phyloP scores from a whole-genome alignment of 2,329 filamentous ascomycete genomes.

The Thermomyces lanuginosus region DNA sequence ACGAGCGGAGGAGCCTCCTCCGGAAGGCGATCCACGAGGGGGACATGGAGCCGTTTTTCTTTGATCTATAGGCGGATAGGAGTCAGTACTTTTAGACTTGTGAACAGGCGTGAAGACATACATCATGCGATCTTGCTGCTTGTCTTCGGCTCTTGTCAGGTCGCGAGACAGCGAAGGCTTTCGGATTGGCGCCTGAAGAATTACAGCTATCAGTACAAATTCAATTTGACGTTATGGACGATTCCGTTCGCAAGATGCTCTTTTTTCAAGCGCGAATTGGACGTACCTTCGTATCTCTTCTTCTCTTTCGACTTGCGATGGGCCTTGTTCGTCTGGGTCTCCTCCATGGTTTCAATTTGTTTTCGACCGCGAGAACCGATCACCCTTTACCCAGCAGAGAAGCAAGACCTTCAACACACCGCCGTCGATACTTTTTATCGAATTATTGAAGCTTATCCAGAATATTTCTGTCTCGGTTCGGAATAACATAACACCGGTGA shows the following conservation, averaged over 20 bases:
- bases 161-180: constrained; percentile 72
- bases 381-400: no score
- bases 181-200: constrained; percentile 55
- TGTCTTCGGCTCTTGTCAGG: constrained; percentile 66
- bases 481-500: no score
- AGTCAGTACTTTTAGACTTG: constrained; percentile 2
- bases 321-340: constrained; percentile 67
- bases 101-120: constrained; percentile 14
- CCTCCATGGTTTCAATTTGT: constrained; percentile 38
- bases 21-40: constrained; percentile 84
- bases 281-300: constrained; percentile 52
- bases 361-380: neutral
- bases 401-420: no score
- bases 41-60: constrained; percentile 92
- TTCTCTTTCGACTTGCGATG: constrained; percentile 83
- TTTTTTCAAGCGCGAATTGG: constrained; percentile 1
- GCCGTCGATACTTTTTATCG: no score
- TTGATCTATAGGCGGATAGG: constrained; percentile 48
- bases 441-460: no score
- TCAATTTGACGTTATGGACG: neutral
- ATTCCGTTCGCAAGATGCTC: neutral
- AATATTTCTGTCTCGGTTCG: no score
- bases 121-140: constrained; percentile 39
- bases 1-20: constrained; percentile 89
- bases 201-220: neutral